phyloP scores from a whole-genome alignment of 2,329 filamentous ascomycete species.

The Verticillium tricorpus region DNA sequence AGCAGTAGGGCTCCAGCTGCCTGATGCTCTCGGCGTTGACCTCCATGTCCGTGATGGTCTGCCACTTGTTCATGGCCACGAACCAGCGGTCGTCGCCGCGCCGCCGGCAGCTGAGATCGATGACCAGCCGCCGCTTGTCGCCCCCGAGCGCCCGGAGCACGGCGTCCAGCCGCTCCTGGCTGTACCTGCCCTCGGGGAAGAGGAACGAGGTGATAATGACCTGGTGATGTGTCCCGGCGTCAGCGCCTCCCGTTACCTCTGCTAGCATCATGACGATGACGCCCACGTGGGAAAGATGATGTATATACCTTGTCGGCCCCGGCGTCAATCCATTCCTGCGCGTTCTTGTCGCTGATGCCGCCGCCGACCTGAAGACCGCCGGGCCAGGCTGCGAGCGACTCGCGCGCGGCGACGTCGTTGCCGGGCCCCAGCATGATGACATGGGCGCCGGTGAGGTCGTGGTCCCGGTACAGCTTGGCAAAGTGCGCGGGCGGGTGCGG shows the following conservation, averaged over 20 bases:
- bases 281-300: too few relatives aligned
- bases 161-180: constrained; percentile 66
- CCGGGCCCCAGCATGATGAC: constrained; percentile 94
- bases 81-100: constrained; percentile 73
- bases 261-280: too few relatives aligned
- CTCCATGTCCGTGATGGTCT: constrained; percentile 95
- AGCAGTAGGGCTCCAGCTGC: constrained; percentile 83
- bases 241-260: background rate
- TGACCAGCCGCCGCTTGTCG: constrained; percentile 78
- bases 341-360: constrained; percentile 86
- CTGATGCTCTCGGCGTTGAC: constrained; percentile 79
- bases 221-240: constrained; percentile 42
- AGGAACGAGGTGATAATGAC: constrained; percentile 96
- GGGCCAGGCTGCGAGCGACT: constrained; percentile 76
- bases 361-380: constrained; percentile 82
- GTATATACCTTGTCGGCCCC: constrained; percentile 78
- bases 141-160: constrained; percentile 69
- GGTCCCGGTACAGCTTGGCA: constrained; percentile 73
- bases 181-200: constrained; percentile 81
- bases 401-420: constrained; percentile 74
- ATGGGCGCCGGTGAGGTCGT: constrained; percentile 73
- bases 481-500: constrained; percentile 77
- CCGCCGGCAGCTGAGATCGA: constrained; percentile 87
- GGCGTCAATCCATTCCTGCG: constrained; percentile 75
- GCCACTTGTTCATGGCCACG: constrained; percentile 99